Base-by-base conservation (phyloP, 2,329 filamentous ascomycete species). In the Alternaria sp. region DNA sequence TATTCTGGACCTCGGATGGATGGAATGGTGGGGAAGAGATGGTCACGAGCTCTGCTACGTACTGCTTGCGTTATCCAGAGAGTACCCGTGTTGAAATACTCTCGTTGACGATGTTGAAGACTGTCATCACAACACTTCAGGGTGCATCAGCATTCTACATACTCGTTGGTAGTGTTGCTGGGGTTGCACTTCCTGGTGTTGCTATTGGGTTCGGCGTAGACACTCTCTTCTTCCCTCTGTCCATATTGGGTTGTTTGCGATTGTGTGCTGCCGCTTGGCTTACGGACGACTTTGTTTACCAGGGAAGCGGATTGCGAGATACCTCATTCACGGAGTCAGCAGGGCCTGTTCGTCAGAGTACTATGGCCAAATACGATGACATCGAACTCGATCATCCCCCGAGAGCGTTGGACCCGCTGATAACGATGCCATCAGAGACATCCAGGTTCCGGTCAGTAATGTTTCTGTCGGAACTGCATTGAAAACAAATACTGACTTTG, bases 11-110 rank as follows among this genome's bases (percentile, higher is more conserved):
- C 0, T 49, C 54, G 7, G 49, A 66, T 3, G 70, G 74, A 1
- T 80, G 78, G 78, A 68, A 79, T 59, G 77, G 76, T 5, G 70
- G 66, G 11, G 73, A 79, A 53, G n/a, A 61, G 7, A 61, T 67
- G 60, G 58, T 59, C 7, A 12, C 22, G 14, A 24, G n/a, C 3
- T 53, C 60, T 28, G 36, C 48, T 7, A 26, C 38, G 6, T 24
- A 62, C 39, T 61, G 56, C 28, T 32, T 57, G 24, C 51, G 52
- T 6, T 39, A 11, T 16, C 59, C 62, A 3, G 59, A 60, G 2
- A 18, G n/a, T 16, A 63, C 59, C 12, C 60, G 61, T 18, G 52
- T 54, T 6, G 20, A 28, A 11, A 6, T 64, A 4, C 22, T 59
- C 8, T 67, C 66, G 3, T 38, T 43, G 24, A 57, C 64, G n/a